Evolutionary conservation across 306 rosid species (phyloP).

Genomic region (Casuarina equisetifolia): DNA sequence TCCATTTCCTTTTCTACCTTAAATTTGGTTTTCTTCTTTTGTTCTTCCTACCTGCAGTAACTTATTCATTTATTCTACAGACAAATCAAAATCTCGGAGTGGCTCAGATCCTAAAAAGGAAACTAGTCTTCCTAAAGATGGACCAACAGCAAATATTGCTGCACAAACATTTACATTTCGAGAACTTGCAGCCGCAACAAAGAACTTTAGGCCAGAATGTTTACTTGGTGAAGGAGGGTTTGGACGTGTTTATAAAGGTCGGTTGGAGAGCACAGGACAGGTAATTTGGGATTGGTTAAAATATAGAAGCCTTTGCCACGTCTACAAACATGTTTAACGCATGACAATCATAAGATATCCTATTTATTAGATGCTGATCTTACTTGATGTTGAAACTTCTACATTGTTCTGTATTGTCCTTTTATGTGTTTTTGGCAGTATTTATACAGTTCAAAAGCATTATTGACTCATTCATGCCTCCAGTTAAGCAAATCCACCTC

Average conservation of each 20-base stretch:
- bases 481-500: conserved; percentile 5
- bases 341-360: not conserved
- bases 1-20: conserved; percentile 17
- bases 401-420: conserved; percentile 8
- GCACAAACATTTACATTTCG: conserved; percentile 97
- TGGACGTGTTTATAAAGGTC: conserved; percentile 95
- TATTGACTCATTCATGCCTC: not conserved
- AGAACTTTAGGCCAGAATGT: conserved; percentile 82
- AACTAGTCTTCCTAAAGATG: conserved; percentile 69
- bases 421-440: conserved; percentile 9
- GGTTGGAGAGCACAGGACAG: conserved; percentile 89
- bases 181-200: conserved; percentile 96
- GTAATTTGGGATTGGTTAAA: conserved; percentile 41
- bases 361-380: conserved; percentile 12
- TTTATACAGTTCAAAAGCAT: not conserved
- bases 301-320: not conserved
- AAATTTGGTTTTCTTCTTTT: not conserved
- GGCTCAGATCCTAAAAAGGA: conserved; percentile 82
- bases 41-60: conserved; percentile 8
- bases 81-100: conserved; percentile 68
- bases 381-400: conserved; percentile 5
- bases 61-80: conserved; percentile 36
- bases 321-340: not conserved
- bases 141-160: conserved; percentile 83
- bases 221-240: conserved; percentile 96